A percentile compares a stretch with the other conserved stretches of the same genome.
Evolutionary conservation across 108 stramenopile species (phyloP).

Genomic region (Cyclotella distinguenda): DNA sequence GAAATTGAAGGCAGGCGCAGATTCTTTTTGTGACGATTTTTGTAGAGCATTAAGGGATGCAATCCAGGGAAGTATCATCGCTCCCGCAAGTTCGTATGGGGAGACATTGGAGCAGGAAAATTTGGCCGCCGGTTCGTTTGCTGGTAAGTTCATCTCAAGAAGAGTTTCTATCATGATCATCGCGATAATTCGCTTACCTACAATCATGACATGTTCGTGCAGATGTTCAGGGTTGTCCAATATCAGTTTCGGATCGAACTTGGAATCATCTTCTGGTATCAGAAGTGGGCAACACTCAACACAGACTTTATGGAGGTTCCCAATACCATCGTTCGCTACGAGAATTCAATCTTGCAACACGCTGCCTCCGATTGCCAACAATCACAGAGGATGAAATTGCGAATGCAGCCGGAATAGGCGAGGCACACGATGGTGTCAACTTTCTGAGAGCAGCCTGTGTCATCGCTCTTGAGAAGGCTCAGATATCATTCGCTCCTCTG

Average conservation of each 20-base stretch:
- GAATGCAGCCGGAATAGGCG: slow-evolving; percentile 91
- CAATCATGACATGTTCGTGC: background rate
- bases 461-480: slow-evolving; percentile 91
- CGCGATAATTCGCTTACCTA: too few species aligned
- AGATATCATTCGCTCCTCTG: slow-evolving; percentile 81
- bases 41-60: slow-evolving; percentile 64
- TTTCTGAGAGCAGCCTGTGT: slow-evolving; percentile 91
- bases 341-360: slow-evolving; percentile 86
- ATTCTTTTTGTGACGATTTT: slow-evolving; percentile 88
- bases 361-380: slow-evolving; percentile 77
- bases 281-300: slow-evolving; percentile 69
- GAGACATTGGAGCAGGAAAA: slow-evolving; percentile 87
- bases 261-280: slow-evolving; percentile 65
- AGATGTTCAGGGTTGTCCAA: slow-evolving; percentile 67
- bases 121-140: slow-evolving; percentile 77
- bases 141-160: slow-evolving; percentile 27
- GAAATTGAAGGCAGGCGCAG: slow-evolving; percentile 72
- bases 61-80: slow-evolving; percentile 85
- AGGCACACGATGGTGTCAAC: slow-evolving; percentile 92
- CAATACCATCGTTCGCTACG: slow-evolving; percentile 90
- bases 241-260: slow-evolving; percentile 72
- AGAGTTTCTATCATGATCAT: too few species aligned
- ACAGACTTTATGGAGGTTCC: slow-evolving; percentile 87
- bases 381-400: slow-evolving; percentile 93
- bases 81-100: slow-evolving; percentile 80